A percentile compares a stretch with the other conserved stretches of the same genome.
phyloP scores from a whole-genome alignment of 2,329 filamentous ascomycete genomes.

The Apiospora sp. region DNA sequence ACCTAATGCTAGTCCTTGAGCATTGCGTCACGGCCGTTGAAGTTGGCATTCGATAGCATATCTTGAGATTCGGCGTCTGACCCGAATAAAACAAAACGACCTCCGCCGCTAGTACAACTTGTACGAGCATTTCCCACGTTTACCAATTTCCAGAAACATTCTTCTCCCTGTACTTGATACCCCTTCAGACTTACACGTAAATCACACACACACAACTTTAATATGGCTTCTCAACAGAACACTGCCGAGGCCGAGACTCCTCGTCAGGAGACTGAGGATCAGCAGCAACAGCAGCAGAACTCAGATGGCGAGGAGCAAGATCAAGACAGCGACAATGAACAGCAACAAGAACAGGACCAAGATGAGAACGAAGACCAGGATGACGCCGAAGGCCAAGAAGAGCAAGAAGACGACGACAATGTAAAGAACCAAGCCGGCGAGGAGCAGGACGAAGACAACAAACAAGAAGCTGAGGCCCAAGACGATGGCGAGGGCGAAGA shows the following conservation, averaged over 20 bases:
- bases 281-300: constrained; percentile 28
- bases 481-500: constrained; percentile 10
- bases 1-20: constrained; percentile 7
- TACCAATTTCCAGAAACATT: constrained; percentile 5
- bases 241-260: neutral
- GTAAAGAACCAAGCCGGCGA: constrained; percentile 26
- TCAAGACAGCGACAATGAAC: constrained; percentile 16
- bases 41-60: constrained; percentile 3
- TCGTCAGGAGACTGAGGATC: constrained; percentile 28
- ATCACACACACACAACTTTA: neutral
- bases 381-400: constrained; percentile 11
- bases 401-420: constrained; percentile 11
- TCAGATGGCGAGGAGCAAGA: constrained; percentile 26
- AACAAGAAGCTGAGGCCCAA: neutral
- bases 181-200: constrained; percentile 5
- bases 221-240: constrained; percentile 23
- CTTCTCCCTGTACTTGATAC: neutral
- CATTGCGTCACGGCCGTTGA: constrained; percentile 11
- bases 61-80: neutral
- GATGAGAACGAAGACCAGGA: constrained; percentile 29
- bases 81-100: constrained; percentile 10
- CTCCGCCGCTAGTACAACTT: constrained; percentile 14
- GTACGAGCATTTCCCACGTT: neutral
- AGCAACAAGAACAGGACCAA: constrained; percentile 28
- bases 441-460: constrained; percentile 25